Evolutionary conservation across 164 flowering plant genomes (phyloP), one percentile per base, ranked within the genome.

Genomic region (Vitis labrusca): DNA sequence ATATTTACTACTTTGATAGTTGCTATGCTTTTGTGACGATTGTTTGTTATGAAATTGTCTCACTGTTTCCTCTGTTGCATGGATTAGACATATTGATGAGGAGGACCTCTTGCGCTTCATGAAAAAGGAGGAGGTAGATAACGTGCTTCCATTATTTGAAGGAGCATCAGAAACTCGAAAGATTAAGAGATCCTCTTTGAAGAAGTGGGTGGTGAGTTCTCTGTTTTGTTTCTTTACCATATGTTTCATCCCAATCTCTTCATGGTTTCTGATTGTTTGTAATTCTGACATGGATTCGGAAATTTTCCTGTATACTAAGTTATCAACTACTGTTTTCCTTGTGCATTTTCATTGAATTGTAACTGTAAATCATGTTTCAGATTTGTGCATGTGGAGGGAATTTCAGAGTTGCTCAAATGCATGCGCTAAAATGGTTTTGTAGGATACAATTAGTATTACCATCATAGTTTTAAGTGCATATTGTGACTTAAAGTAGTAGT

Each of bases 181-280:
- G 73, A 82, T 87, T 8, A 79, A 82, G 72, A 82, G 73, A 70
- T 72, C 81, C 15, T 52, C 82, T 62, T 66, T 85, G 60, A 77
- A 64, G 61, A 82, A 76, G 48, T 87, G 91, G 91, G 85, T 83
- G 88, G 91, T 87, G 79, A 70, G 82, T 59, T 52, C 44, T 37
- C 44, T 37, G 44, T 37, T 37, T 3, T 37, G 6, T 37, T 37
- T 37, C 44, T 37, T 37, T 37, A 37, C 5, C 2, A 3, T 37
- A 23, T 37, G 6, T 37, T 37, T 37, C 44, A 37, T 37, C 7
- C 44, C 44, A 37, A 37, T 37, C 44, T 37, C 44, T 37, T 37
- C 44, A 37, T 37, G 44, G 7, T 5, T 37, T 6, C 7, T 59
- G 44, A 37, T 37, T 37, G 44, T 5, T 37, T 37, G 44, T 6